A percentile compares a stretch with the other conserved stretches of the same genome.
phyloP scores from a whole-genome alignment of 1,284 basidiomycete genomes.

The Fomitopsis pinicola region DNA sequence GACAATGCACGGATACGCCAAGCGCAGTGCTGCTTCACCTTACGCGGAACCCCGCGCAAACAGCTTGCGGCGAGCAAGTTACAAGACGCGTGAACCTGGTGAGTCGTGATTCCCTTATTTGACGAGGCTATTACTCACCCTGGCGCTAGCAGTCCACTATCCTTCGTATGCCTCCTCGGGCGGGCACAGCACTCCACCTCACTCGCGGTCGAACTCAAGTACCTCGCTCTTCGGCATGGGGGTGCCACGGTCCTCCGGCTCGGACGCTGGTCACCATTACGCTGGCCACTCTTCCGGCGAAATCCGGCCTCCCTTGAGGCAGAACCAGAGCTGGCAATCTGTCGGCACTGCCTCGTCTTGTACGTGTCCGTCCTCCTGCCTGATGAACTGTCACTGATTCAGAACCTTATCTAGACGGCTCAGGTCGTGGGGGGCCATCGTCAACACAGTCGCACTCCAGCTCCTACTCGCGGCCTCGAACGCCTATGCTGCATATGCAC shows the following conservation, averaged over 20 bases:
- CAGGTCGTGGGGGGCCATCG: constrained; percentile 12
- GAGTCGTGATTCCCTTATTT: constrained; percentile 8
- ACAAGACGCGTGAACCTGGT: constrained; percentile 23
- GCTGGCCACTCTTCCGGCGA: constrained; percentile 9
- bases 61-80: constrained; percentile 23
- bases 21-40: constrained; percentile 16
- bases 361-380: constrained; percentile 12
- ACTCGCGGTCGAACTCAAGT: constrained; percentile 45
- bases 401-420: constrained; percentile 12
- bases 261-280: constrained; percentile 21
- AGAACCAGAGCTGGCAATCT: constrained; percentile 40
- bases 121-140: constrained; percentile 5
- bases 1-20: constrained; percentile 26
- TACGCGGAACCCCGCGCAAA: constrained; percentile 21
- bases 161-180: constrained; percentile 23
- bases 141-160: constrained; percentile 10
- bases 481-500: constrained; percentile 50
- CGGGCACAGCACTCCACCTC: constrained; percentile 28
- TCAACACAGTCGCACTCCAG: constrained; percentile 20
- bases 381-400: neutral
- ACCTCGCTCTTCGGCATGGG: constrained; percentile 35
- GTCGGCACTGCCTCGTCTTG: constrained; percentile 32
- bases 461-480: constrained; percentile 36
- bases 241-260: constrained; percentile 25
- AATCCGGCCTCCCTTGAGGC: constrained; percentile 35